Evolutionary conservation across 129 eudicot species (phyloP).

Genomic region (Escallonia rubra): DNA sequence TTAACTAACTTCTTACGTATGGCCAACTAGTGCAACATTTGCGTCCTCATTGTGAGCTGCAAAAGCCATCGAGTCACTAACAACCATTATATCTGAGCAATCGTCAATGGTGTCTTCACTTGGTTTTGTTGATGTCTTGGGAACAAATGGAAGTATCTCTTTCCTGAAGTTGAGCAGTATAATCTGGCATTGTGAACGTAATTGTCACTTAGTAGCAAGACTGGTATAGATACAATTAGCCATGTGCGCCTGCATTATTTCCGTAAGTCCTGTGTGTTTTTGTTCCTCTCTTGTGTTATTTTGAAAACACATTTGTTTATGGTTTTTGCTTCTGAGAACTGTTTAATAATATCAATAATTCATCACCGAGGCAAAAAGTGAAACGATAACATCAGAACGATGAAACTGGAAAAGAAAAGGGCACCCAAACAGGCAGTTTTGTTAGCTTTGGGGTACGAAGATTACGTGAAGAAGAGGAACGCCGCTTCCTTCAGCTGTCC

Average conservation of each 20-base stretch:
- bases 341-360: too few relatives aligned
- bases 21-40: constrained; percentile 79
- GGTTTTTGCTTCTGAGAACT: too few relatives aligned
- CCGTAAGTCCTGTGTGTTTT: too few relatives aligned
- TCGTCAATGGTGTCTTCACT: constrained; percentile 52
- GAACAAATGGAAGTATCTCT: constrained; percentile 72
- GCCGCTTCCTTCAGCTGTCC: constrained; percentile 76
- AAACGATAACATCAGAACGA: background rate
- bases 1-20: constrained; percentile 43
- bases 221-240: too few relatives aligned
- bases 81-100: constrained; percentile 85
- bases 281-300: too few relatives aligned
- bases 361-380: background rate
- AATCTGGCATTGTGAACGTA: constrained; percentile 33
- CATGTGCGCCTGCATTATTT: too few relatives aligned
- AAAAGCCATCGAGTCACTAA: constrained; percentile 66
- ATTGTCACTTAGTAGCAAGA: too few relatives aligned
- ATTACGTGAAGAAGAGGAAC: constrained; percentile 67
- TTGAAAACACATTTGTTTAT: too few relatives aligned
- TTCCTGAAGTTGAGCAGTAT: constrained; percentile 80
- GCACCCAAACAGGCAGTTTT: background rate
- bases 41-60: constrained; percentile 99
- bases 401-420: background rate
- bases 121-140: constrained; percentile 11
- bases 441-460: background rate